Evolutionary conservation across 257 asterid species (phyloP).

Genomic region (Knoxia roxburghii): DNA sequence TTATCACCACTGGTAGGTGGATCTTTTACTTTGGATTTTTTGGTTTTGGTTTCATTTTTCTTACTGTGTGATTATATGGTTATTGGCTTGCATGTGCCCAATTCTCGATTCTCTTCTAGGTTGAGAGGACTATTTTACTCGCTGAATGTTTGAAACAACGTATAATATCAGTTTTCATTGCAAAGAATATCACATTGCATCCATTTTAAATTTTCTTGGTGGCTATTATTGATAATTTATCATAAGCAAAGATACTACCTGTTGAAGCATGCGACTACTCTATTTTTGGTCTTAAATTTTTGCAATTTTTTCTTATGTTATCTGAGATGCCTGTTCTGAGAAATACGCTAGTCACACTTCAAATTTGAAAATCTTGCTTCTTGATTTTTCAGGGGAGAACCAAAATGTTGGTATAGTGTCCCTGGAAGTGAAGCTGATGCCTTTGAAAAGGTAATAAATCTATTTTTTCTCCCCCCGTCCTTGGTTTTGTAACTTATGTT

Average conservation of each 20-base stretch:
- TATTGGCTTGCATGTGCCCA: constrained; percentile 1
- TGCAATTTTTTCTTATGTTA: neutral
- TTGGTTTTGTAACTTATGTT: neutral
- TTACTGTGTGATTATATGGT: neutral
- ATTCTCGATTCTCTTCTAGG: neutral
- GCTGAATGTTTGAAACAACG: neutral
- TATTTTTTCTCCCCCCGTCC: too few relatives aligned
- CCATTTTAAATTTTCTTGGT: neutral
- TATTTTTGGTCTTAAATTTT: neutral
- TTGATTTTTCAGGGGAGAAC: constrained; percentile 78
- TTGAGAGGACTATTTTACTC: too few relatives aligned
- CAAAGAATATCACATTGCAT: neutral
- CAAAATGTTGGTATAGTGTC: constrained; percentile 97
- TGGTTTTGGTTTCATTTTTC: neutral
- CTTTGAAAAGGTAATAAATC: constrained; percentile 68
- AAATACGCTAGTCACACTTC: neutral
- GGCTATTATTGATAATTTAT: neutral
- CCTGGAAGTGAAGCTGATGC: constrained; percentile 82
- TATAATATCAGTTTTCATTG: neutral
- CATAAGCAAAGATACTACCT: neutral
- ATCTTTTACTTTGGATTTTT: constrained; percentile 14
- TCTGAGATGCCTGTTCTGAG: neutral
- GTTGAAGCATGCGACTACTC: neutral
- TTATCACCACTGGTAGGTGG: constrained; percentile 97
- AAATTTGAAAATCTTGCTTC: constrained; percentile 8